Evolutionary conservation across 306 rosid species (phyloP), one percentile per base, ranked within the genome.

Genomic region (Inga oerstediana): DNA sequence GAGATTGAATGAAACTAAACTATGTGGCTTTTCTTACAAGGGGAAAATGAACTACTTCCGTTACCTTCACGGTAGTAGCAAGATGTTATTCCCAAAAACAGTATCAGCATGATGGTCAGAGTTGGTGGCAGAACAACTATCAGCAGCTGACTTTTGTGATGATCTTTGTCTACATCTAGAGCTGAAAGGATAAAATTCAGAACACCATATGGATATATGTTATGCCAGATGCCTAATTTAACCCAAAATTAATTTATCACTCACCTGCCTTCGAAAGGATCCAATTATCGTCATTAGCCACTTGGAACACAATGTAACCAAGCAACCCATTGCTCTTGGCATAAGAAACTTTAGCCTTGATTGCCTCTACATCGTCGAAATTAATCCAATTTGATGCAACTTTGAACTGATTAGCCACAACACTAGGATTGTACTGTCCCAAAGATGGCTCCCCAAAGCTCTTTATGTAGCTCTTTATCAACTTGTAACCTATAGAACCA

Each of bases 211-310:
- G 41, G 41, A 37, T 37, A 37, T 37, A 37, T 37, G 7, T 37
- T 37, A 37, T 37, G 41, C 41, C 41, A 37, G 41, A 37, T 37
- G 5, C 41, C 41, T 37, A 37, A 37, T 4, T 37, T 37, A 37
- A 37, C 41, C 41, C 41, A 37, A 37, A 37, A 37, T 37, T 4
- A 37, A 37, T 37, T 37, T 37, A 37, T 37, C 41, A 20, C 27
- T 81, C 41, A 76, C 88, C 86, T 79, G 90, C 80, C 27, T 41
- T 74, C 20, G 90, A 88, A 74, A 90, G 93, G 49, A 56, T 88
- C 93, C 93, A 85, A 44, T 85, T 73, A n/a, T 81, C 83, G 35
- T 85, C 88, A 51, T 73, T 73, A 32, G 48, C 74, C 2, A 85
- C 14, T 72, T 74, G 86, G 72, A 78, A 82, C 81, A 74, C 88